phyloP scores from a whole-genome alignment of 148 eudicot species.

The Fallopia convolvulus region DNA sequence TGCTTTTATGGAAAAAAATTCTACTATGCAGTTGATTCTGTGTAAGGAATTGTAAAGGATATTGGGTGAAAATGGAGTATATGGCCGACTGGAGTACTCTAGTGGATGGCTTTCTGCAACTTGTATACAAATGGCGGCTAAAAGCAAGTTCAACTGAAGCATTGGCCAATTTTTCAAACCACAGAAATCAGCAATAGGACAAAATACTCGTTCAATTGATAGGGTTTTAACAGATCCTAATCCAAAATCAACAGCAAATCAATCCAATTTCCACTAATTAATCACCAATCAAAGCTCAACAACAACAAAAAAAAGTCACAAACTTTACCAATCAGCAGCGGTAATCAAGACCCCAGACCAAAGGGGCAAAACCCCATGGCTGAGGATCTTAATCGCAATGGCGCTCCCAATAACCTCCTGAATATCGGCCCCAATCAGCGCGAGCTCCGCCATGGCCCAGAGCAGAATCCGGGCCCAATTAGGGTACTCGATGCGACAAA shows the following conservation, averaged over 20 bases:
- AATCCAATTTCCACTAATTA: neutral
- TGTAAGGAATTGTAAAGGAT: neutral
- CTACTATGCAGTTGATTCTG: neutral
- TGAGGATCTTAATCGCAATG: conserved; percentile 83
- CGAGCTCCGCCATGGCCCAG: conserved; percentile 92
- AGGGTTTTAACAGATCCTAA: neutral
- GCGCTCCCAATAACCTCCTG: conserved; percentile 99
- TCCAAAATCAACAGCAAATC: neutral
- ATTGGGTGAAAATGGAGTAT: neutral
- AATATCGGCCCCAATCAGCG: conserved; percentile 84
- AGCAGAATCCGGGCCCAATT: conserved; percentile 68
- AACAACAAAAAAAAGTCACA: neutral
- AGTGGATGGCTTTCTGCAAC: neutral
- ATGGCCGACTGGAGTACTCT: neutral
- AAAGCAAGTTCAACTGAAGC: neutral
- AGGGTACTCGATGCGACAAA: conserved; percentile 85
- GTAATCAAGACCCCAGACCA: conserved; percentile 96
- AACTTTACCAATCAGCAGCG: conserved; percentile 74
- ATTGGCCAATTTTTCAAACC: neutral
- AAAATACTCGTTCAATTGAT: neutral
- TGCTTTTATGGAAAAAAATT: no score
- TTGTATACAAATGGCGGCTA: neutral
- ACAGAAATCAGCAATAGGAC: neutral
- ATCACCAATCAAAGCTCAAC: neutral
- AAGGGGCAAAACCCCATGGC: conserved; percentile 72